Conservation (phyloP, 495 filamentous ascomycete genomes). For the Daldinia decipiens region DNA sequence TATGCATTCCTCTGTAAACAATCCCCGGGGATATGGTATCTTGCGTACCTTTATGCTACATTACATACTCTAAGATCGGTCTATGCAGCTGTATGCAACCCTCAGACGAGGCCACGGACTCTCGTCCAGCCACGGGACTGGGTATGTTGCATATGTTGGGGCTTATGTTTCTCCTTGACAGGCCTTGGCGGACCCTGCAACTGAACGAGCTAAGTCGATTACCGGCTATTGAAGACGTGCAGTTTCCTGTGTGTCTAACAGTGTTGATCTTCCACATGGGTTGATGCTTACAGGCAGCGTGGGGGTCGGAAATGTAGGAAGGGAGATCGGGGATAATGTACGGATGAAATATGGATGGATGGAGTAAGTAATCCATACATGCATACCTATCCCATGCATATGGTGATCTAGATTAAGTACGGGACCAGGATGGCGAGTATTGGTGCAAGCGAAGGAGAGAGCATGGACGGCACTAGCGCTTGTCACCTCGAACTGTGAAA, state of each 20-base stretch:
- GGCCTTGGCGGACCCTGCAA: constrained; percentile 23
- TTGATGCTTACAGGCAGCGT: constrained; percentile 16
- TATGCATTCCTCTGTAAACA: constrained; percentile 25
- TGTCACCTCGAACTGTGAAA: constrained; percentile 3
- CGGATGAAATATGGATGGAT: not conserved
- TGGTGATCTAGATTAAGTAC: constrained; percentile 31
- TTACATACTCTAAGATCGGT: constrained; percentile 18
- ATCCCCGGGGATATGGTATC: constrained; percentile 30
- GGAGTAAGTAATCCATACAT: constrained; percentile 5
- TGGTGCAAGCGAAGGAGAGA: not conserved
- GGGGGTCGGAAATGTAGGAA: constrained; percentile 21
- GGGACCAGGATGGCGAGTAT: not conserved
- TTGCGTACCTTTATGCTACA: constrained; percentile 29
- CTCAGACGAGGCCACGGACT: constrained; percentile 29
- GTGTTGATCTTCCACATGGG: constrained; percentile 1
- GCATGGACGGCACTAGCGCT: constrained; percentile 6
- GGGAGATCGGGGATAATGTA: constrained; percentile 2
- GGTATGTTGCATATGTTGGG: constrained; percentile 17
- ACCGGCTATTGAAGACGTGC: constrained; percentile 22
- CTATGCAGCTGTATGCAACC: constrained; percentile 40
- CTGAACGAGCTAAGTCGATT: constrained; percentile 12
- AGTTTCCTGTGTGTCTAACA: constrained; percentile 3
- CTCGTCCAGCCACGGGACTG: constrained; percentile 27
- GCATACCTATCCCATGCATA: constrained; percentile 26
- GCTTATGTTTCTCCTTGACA: constrained; percentile 10